A percentile compares a stretch with the other conserved stretches of the same genome.
Conservation (phyloP, 1,139 yeast genomes). For the Suzukiozyma palmioleophila region DNA sequence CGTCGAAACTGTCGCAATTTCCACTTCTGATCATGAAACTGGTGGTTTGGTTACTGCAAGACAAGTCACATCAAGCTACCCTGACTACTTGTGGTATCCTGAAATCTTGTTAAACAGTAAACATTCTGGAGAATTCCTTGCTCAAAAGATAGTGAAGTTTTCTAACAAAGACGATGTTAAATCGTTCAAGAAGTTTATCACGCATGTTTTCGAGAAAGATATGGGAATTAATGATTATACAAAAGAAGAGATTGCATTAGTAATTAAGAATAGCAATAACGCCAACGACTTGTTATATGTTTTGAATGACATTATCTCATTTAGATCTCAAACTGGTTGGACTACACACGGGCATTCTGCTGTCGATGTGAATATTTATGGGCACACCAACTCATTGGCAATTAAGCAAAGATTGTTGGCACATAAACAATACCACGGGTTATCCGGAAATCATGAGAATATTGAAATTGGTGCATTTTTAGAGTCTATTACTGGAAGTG, state of each 20-base stretch:
- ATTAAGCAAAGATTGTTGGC: constrained; percentile 32
- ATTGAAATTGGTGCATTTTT: constrained; percentile 74
- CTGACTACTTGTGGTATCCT: constrained; percentile 73
- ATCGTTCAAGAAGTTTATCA: constrained; percentile 38
- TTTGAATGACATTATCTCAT: constrained; percentile 56
- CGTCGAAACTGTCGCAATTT: constrained; percentile 66
- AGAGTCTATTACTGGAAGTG: constrained; percentile 51
- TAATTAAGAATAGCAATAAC: constrained; percentile 18
- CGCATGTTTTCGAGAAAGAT: constrained; percentile 45
- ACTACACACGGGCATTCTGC: constrained; percentile 89
- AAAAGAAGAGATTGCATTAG: constrained; percentile 39
- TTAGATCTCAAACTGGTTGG: constrained; percentile 82
- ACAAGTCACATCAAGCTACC: constrained; percentile 49
- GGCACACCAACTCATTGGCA: constrained; percentile 52
- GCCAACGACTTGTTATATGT: constrained; percentile 21
- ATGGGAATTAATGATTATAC: constrained; percentile 58
- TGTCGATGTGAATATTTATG: constrained; percentile 83
- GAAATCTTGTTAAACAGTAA: constrained; percentile 62
- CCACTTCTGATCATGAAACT: constrained; percentile 90
- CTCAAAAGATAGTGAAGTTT: constrained; percentile 27
- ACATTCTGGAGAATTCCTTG: constrained; percentile 69
- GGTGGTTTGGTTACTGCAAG: constrained; percentile 78
- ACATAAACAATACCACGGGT: constrained; percentile 31
- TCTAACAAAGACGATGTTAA: constrained; percentile 18
- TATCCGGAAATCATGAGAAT: constrained; percentile 80